Conservation (phyloP, 768 basidiomycete genomes). For the Serendipita sp. region DNA sequence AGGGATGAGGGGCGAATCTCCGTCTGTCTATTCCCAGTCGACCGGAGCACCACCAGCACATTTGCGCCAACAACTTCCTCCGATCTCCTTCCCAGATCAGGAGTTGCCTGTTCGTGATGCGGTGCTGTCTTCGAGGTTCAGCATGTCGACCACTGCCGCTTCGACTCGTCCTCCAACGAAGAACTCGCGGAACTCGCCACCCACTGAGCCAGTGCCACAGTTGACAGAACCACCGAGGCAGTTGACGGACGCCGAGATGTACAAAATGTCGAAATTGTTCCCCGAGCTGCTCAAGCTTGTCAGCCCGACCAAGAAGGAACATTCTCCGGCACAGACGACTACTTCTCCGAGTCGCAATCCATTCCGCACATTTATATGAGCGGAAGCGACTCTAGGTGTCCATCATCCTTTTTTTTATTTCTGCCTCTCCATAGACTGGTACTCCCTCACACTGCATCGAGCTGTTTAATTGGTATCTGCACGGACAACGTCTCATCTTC, state of each 20-base stretch:
- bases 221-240: not conserved
- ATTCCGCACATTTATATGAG: not conserved
- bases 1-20: not conserved
- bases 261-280: conserved; percentile 3
- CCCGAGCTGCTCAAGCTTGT: not conserved
- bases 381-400: not conserved
- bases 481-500: not conserved
- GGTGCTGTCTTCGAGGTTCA: conserved; percentile 2
- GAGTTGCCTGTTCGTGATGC: not conserved
- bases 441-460: not conserved
- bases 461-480: not conserved
- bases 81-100: not conserved
- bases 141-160: conserved; percentile 6
- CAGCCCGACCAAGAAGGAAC: conserved; percentile 1
- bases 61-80: not conserved
- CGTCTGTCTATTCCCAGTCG: conserved; percentile 1
- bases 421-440: not conserved
- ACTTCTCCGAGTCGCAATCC: not conserved
- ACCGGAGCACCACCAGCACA: not conserved
- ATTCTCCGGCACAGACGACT: not conserved
- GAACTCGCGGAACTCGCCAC: not conserved
- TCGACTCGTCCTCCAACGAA: conserved; percentile 1
- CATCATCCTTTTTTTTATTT: not conserved
- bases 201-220: not conserved
- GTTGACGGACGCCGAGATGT: conserved; percentile 4